Evolutionary conservation across 2,329 filamentous ascomycete genomes (phyloP), one percentile per base, ranked within the genome.

Genomic region (Neofusicoccum sp.): DNA sequence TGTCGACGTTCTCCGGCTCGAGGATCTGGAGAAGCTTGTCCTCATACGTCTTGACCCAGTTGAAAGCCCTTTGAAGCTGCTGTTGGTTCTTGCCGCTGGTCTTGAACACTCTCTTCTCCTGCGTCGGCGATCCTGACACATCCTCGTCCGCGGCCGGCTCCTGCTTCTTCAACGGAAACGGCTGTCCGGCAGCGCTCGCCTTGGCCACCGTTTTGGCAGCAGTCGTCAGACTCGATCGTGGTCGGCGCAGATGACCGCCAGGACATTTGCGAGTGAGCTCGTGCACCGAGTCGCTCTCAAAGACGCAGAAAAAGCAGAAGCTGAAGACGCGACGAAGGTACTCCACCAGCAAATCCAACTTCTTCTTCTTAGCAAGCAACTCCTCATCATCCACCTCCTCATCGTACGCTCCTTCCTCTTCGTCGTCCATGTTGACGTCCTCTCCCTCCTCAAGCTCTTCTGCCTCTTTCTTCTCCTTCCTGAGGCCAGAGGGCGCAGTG

Each of bases 261-360:
- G 95, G 93, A 71, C 95, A 99, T 79, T 99, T 98, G 64, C 95
- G 88, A 44, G 92, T 93, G 68, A 99, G 83, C 78, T 99, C 95
- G 72, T 99, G 95, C 28, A 98, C 89, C 0, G 94, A 98, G 76
- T 99, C 95, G 73, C 93, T 95, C 78, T 99, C 95, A 69, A 99
- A 98, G 4, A 99, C 96, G 76, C 95, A 99, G 81, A 98, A 99
- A 83, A 99, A 97, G 81, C 95, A 99, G 80, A 99, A 98, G 79
- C 95, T 97, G 84, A 96, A 96, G 59, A 99, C 95, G 14, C 95
- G 89, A 59, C 95, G 92, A 64, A 99, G 84, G 75, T 99, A 99
- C 79, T 99, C 95, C 60, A 98, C 95, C 76, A 97, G 84, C 39
- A 99, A 83, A 78, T 99, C 95, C 56, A 99, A 86, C 72, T 95